Conservation (phyloP, 805 yeast species). For the Clavispora fructus region DNA sequence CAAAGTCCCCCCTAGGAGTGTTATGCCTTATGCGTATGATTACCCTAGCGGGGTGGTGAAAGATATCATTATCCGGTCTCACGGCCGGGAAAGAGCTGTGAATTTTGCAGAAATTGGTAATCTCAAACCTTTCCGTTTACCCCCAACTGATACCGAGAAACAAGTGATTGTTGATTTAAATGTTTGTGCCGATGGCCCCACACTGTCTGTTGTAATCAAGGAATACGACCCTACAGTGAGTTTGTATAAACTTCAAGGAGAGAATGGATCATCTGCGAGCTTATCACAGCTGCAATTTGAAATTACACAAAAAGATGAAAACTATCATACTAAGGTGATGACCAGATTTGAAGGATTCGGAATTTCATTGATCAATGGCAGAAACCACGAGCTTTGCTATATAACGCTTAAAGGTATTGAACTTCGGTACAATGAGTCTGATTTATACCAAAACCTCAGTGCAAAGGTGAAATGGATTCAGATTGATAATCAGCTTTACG, state of each 20-base stretch:
- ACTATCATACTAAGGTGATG: constrained; percentile 47
- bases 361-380: constrained; percentile 69
- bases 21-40: constrained; percentile 98
- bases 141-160: constrained; percentile 36
- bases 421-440: constrained; percentile 75
- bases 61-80: constrained; percentile 69
- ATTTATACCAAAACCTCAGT: constrained; percentile 72
- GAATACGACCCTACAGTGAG: constrained; percentile 76
- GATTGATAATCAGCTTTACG: constrained; percentile 85
- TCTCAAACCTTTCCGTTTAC: constrained; percentile 77
- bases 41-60: constrained; percentile 86
- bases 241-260: constrained; percentile 53
- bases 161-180: constrained; percentile 71
- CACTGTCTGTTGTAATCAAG: constrained; percentile 80
- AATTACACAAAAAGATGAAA: constrained; percentile 48
- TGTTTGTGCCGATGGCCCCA: constrained; percentile 95
- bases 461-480: constrained; percentile 91
- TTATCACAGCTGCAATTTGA: constrained; percentile 47
- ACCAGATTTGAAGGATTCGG: constrained; percentile 82
- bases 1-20: constrained; percentile 80
- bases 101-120: constrained; percentile 93
- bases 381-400: constrained; percentile 75
- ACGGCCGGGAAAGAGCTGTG: constrained; percentile 69
- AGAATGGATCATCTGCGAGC: constrained; percentile 21
- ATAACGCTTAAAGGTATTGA: constrained; percentile 80